Evolutionary conservation across 148 eudicot genomes (phyloP), one percentile per base, ranked within the genome.

Genomic region (Selenicereus undatus): DNA sequence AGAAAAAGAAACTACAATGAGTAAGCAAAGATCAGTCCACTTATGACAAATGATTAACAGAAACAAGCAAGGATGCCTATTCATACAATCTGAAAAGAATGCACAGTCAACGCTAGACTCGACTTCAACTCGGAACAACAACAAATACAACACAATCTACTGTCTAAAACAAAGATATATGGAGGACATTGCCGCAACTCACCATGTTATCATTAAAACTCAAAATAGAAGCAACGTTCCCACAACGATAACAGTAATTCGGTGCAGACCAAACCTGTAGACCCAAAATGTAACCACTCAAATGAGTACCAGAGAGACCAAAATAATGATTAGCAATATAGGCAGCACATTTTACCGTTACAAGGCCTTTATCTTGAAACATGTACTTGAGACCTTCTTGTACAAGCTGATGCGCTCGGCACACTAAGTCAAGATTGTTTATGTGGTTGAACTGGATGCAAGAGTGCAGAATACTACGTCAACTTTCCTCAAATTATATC

Each of bases 361-460:
- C 99, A 74, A 96, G 98, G 88, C 99, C 99, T 87, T 96, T 96
- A 85, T 96, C 99, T 84, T 96, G 99, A 85, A 96, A 96, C 99
- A 96, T 96, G 89, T 96, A 96, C 81, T 96, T 96, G 58, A 96
- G 91, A 84, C 99, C 99, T 92, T 96, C 99, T 83, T 96, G 99
- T 56, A 96, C 99, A 72, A 96, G 97, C 86, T 96, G 99, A 86
- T 96, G 99, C 83, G 99, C 99, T 48, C 99, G 99, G 76, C 99
- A 96, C 75, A 96, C 98, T 76, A 96, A 85, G 82, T 92, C 99
- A 74, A 96, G 98, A 84, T 94, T 96, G 92, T 96, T 96, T 81
- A 96, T 90, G 84, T 96, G 99, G 82, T 96, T 96, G 91, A 94
- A 96, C 99, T 96, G 94, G 88, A 85, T 26, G 77, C 72, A 48